Evolutionary conservation across 2,329 filamentous ascomycete genomes (phyloP), one percentile per base, ranked within the genome.

Genomic region (Diaporthe citriasiana): DNA sequence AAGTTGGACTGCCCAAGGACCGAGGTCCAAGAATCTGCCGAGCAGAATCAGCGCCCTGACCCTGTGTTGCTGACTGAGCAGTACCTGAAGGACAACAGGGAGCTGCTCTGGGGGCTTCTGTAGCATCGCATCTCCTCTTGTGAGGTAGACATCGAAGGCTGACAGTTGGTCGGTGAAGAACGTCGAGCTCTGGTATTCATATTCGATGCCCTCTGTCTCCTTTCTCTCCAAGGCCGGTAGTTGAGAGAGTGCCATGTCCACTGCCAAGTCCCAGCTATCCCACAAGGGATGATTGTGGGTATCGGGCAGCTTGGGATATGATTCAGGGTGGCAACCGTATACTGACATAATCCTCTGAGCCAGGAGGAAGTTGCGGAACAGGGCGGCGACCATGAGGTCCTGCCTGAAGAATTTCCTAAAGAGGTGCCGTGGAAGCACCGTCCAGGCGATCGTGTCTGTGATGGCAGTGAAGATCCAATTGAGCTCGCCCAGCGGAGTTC

Each of bases 381-480:
- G 86, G 2, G 97, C 97, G 17, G 97, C 97, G n/a, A 99, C 97
- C 95, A 99, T 98, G 17, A 99, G 88, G 82, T 99, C 97, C 82
- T 99, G 97, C 55, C 97, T 88, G 83, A 99, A 99, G 75, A 98
- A 94, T 83, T 98, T 98, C 83, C 97, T 95, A 84, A 99, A 99
- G 15, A 98, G 86, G 27, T 95, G 91, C 59, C 96, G 93, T 4
- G 95, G 94, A 5, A 99, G 86, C 7, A 95, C 97, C 42, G 97
- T 98, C 97, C 97, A 99, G 0, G 97, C 97, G 79, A 99, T 99
- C 1, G 96, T 98, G 82, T 99, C 97, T 0, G 97, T 99, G 77
- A 99, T 98, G 71, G 97, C 97, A 0, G 97, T 99, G 81, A 99
- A 98, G 47, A 99, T 99, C 97, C 97, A 99, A 80, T 99, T 99